Conservation (phyloP, 2,329 filamentous ascomycete genomes). For the Erysiphe pulchra region DNA sequence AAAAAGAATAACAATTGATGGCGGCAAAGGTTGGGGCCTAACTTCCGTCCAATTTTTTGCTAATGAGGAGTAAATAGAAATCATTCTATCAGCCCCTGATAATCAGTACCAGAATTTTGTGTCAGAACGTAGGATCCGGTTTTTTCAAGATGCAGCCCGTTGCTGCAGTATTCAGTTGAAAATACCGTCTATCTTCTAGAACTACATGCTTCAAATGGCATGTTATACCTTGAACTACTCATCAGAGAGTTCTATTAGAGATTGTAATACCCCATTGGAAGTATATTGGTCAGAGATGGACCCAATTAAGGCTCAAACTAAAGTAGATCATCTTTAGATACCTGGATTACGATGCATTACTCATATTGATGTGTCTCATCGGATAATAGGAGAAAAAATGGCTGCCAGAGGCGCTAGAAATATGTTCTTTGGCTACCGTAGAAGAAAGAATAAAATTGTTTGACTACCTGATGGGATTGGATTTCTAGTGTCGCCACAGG, state of each 20-base stretch:
- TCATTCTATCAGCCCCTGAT: too few relatives aligned
- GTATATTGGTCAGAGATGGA: background rate
- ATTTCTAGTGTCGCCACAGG: too few relatives aligned
- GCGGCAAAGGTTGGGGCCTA: background rate
- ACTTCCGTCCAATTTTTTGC: background rate
- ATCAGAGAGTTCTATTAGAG: background rate
- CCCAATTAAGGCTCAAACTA: too few relatives aligned
- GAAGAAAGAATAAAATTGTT: background rate
- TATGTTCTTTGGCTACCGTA: background rate
- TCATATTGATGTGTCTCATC: background rate
- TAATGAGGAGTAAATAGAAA: background rate
- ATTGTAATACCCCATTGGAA: background rate
- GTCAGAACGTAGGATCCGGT: background rate
- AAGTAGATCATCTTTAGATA: too few relatives aligned
- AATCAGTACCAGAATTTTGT: background rate
- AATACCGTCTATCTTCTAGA: background rate
- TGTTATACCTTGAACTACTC: background rate
- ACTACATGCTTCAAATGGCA: background rate
- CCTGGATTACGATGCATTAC: too few relatives aligned
- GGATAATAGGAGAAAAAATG: background rate
- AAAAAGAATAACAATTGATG: background rate
- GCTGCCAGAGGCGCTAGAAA: background rate
- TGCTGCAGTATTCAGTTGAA: background rate
- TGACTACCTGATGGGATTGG: too few relatives aligned
- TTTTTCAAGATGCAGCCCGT: background rate